A percentile compares a stretch with the other conserved stretches of the same genome.
These are phyloP conservation scores for Scleroderma citrinum DNA, from an alignment of 768 basidiomycete genomes.

Conservation along the genomic window DNA sequence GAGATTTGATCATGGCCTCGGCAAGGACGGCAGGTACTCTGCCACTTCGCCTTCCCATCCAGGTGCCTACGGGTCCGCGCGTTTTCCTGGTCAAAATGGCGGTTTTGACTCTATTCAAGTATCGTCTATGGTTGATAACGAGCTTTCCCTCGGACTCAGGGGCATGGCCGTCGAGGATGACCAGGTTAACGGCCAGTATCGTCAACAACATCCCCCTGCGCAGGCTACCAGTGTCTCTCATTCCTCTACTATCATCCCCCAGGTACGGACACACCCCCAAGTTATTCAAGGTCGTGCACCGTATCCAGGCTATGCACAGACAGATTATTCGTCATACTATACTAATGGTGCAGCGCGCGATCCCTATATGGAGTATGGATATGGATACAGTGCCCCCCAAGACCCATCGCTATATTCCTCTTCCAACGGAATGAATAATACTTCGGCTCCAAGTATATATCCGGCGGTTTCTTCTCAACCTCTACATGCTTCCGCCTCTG, in stretches of 20 bases:
- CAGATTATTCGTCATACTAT: conserved; percentile 61
- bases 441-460: conserved; percentile 45
- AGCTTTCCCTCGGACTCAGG: conserved; percentile 51
- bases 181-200: conserved; percentile 33
- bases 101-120: conserved; percentile 34
- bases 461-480: conserved; percentile 37
- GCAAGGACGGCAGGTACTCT: conserved; percentile 41
- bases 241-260: conserved; percentile 27
- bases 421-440: conserved; percentile 39
- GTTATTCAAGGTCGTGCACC: conserved; percentile 40
- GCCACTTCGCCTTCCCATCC: conserved; percentile 42
- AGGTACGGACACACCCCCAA: conserved; percentile 36
- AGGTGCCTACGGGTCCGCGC: conserved; percentile 25
- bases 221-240: conserved; percentile 27
- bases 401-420: conserved; percentile 49
- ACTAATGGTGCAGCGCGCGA: conserved; percentile 44
- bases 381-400: conserved; percentile 45
- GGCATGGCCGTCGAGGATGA: conserved; percentile 60
- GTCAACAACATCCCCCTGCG: conserved; percentile 29
- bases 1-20: conserved; percentile 42
- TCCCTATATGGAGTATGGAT: conserved; percentile 49
- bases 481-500: conserved; percentile 36
- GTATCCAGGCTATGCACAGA: conserved; percentile 46
- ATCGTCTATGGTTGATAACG: conserved; percentile 42
- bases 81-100: conserved; percentile 26